phyloP scores from a whole-genome alignment of 345 rosid genomes.

The Cardamine chenopodiifolia region DNA sequence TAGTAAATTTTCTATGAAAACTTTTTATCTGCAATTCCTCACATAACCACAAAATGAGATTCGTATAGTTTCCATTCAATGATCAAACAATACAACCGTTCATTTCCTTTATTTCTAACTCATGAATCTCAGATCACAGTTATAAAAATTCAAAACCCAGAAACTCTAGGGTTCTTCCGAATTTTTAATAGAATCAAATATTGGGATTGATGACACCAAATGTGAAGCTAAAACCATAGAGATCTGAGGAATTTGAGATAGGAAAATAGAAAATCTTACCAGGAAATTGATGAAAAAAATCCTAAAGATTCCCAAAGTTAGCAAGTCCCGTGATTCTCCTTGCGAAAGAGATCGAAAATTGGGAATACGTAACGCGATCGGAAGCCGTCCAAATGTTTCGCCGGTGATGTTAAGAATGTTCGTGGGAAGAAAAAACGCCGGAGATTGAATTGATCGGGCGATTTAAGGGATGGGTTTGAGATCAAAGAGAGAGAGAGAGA shows the following conservation, averaged over 20 bases:
- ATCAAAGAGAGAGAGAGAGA: slow-evolving; percentile 35
- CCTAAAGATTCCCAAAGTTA: not conserved
- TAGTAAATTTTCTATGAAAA: slow-evolving; percentile 16
- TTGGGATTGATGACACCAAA: slow-evolving; percentile 11
- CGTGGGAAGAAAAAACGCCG: slow-evolving; percentile 17
- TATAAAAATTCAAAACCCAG: slow-evolving; percentile 8
- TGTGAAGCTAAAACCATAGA: slow-evolving; percentile 6
- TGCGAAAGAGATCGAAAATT: slow-evolving; percentile 30
- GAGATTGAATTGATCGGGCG: slow-evolving; percentile 30
- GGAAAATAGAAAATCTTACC: slow-evolving; percentile 1
- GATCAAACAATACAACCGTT: not conserved
- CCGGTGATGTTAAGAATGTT: slow-evolving; percentile 22
- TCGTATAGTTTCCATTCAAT: not conserved
- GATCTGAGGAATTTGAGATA: slow-evolving; percentile 28
- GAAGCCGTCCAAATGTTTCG: not conserved
- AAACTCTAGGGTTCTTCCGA: slow-evolving; percentile 34
- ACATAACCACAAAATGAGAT: slow-evolving; percentile 2
- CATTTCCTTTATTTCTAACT: not conserved
- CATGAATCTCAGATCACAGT: slow-evolving; percentile 23
- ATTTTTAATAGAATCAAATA: not conserved
- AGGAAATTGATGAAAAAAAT: not conserved
- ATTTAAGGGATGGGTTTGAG: slow-evolving; percentile 16
- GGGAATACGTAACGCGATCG: slow-evolving; percentile 11
- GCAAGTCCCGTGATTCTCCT: slow-evolving; percentile 18
- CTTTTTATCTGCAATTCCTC: not conserved